Evolutionary conservation across 768 basidiomycete genomes (phyloP), one percentile per base, ranked within the genome.

Genomic region (Hemileccinum rubropunctum): DNA sequence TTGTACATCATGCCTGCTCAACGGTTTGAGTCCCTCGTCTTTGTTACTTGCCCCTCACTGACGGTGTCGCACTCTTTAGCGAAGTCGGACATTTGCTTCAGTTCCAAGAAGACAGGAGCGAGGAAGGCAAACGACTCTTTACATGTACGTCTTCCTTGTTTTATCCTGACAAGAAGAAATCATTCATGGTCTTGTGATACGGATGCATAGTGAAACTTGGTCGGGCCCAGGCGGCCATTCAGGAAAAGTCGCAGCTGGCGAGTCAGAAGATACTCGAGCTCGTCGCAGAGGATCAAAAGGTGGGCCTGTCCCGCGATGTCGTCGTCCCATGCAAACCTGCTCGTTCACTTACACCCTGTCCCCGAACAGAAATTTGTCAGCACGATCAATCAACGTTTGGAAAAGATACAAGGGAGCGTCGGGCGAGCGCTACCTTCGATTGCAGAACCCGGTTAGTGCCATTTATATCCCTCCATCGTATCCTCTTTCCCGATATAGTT

Each of bases 1-100:
- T 15, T 50, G 34, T 59, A 52, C 26, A 59, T 59, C 42, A 59
- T 59, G 53, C 58, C 54, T 23, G 54, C 58, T 1, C 54, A 59
- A 59, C 54, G 58, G 58, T 56, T 9, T 6, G 57, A 7, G 27
- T 47, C 23, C n/a, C 9, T 30, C 32, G 28, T 35, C 33, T 30
- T 18, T 14, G 7, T 37, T 6, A 9, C 28, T 15, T n/a, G 23
- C 21, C 3, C 20, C 10, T 3, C 28, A 15, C 27, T 28, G 38
- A 47, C 23, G 23, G 23, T 4, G 18, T 13, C 20, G 6, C 23
- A 23, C n/a, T 43, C 23, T 42, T 15, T 15, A 58, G 57, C 9
- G 46, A 54, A 40, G 57, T 58, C 15, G 57, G 57, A 9, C 39
- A 54, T 39, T 18, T 58, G n/a, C 52, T 58, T 18, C 57, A 54